phyloP scores from a whole-genome alignment of 805 yeast genomes.

The Kazachstania taianensis region DNA sequence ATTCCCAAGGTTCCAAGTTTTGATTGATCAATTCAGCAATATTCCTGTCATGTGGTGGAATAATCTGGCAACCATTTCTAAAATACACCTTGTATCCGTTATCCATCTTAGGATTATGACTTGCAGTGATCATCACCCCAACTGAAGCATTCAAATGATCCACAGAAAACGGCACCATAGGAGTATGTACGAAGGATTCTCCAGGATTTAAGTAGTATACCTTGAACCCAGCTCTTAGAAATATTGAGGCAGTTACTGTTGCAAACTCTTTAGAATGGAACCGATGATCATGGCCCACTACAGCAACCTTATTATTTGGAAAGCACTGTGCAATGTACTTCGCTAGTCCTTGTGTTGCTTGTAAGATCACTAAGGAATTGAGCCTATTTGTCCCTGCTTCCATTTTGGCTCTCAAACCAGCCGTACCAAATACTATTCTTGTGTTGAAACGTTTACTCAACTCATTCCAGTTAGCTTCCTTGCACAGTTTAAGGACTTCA shows the following conservation, averaged over 20 bases:
- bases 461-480: conserved; percentile 30
- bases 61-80: conserved; percentile 89
- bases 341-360: conserved; percentile 80
- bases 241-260: conserved; percentile 64
- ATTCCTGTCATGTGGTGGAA: conserved; percentile 76
- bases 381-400: conserved; percentile 83
- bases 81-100: conserved; percentile 94
- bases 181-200: conserved; percentile 57
- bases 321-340: conserved; percentile 32
- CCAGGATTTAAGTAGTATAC: conserved; percentile 46
- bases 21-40: conserved; percentile 56
- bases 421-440: conserved; percentile 85
- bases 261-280: conserved; percentile 75
- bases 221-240: conserved; percentile 53
- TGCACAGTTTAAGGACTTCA: conserved; percentile 43
- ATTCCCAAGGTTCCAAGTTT: conserved; percentile 51
- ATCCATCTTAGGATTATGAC: conserved; percentile 76
- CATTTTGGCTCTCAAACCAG: conserved; percentile 83
- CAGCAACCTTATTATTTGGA: conserved; percentile 32
- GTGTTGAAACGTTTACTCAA: conserved; percentile 42
- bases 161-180: conserved; percentile 83
- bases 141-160: conserved; percentile 52
- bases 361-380: conserved; percentile 82
- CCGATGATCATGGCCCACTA: conserved; percentile 89
- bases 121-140: conserved; percentile 91